A percentile compares a stretch with the other conserved stretches of the same genome.
phyloP scores from a whole-genome alignment of 306 rosid species.

The Sechiopsis laciniata region DNA sequence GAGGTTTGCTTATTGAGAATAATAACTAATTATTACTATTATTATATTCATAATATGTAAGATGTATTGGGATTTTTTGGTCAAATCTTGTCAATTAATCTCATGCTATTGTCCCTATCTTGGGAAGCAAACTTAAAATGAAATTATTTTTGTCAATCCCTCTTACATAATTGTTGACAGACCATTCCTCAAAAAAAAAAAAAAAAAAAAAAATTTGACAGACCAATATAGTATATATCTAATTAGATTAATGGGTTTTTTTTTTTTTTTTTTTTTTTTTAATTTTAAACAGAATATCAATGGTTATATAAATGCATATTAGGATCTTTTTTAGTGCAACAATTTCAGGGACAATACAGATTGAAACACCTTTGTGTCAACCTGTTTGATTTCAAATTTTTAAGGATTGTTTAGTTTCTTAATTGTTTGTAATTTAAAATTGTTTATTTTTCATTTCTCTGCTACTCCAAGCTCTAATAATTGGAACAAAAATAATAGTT shows the following conservation, averaged over 20 bases:
- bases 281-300: not conserved
- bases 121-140: constrained; percentile 11
- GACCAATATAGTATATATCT: not conserved
- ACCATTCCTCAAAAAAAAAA: too few species aligned
- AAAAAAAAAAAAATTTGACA: too few species aligned
- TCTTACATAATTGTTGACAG: constrained; percentile 1
- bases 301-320: not conserved
- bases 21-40: too few species aligned
- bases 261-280: too few species aligned
- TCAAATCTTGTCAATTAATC: constrained; percentile 2
- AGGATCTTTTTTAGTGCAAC: not conserved
- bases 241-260: not conserved
- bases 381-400: not conserved
- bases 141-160: not conserved
- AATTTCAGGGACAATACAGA: constrained; percentile 4
- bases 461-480: not conserved
- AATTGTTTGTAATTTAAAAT: too few species aligned
- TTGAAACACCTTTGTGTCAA: not conserved
- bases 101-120: constrained; percentile 9
- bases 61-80: not conserved
- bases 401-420: not conserved
- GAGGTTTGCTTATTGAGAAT: too few species aligned
- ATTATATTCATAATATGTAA: too few species aligned
- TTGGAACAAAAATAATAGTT: too few species aligned
- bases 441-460: not conserved